phyloP scores from a whole-genome alignment of 805 yeast genomes.

The Priceomyces carsonii region DNA sequence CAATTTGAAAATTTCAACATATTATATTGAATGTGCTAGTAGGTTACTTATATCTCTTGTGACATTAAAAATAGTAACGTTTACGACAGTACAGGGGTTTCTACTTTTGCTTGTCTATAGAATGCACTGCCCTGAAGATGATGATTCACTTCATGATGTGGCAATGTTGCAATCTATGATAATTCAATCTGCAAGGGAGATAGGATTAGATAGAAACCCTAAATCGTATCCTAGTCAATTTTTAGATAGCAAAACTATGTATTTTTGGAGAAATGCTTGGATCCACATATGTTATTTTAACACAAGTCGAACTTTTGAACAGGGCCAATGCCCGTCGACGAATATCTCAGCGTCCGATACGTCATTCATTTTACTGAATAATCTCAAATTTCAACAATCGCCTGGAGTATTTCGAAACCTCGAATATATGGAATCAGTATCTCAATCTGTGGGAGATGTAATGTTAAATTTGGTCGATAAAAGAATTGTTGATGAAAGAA shows the following conservation, averaged over 20 bases:
- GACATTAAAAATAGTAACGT: background rate
- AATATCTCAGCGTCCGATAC: no score
- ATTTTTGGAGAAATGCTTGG: conserved; percentile 12
- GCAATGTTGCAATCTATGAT: conserved; percentile 6
- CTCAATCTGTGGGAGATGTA: no score
- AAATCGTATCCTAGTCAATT: background rate
- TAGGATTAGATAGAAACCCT: conserved; percentile 9
- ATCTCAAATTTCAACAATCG: no score
- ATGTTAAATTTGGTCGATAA: no score
- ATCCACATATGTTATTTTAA: conserved; percentile 7
- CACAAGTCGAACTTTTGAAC: conserved; percentile 9
- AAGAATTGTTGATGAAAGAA: no score
- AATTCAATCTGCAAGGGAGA: conserved; percentile 9
- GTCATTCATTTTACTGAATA: no score
- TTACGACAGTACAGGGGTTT: conserved; percentile 8
- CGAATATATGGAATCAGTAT: no score
- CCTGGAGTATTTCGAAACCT: no score
- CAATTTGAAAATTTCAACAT: background rate
- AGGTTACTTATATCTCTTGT: background rate
- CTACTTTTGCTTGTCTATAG: conserved; percentile 8
- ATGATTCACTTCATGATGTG: conserved; percentile 6
- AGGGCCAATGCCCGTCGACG: no score
- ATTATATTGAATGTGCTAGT: conserved; percentile 5
- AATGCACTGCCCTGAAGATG: conserved; percentile 11
- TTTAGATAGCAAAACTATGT: conserved; percentile 1